Base-by-base conservation (phyloP, 2,329 filamentous ascomycete species). In the Fusarium veterinarium region DNA sequence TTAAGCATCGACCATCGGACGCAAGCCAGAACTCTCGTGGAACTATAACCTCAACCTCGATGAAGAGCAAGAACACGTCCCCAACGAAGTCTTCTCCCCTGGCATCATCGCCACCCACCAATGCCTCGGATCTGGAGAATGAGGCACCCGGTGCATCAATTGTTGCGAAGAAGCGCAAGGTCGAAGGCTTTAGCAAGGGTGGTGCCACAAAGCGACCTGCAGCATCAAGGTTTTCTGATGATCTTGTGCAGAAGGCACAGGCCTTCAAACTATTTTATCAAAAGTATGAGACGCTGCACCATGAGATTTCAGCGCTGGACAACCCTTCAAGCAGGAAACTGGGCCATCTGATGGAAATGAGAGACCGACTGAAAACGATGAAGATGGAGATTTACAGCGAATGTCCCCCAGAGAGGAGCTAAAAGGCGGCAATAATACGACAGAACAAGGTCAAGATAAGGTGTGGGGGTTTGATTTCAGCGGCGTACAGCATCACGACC, bases 31-130 rank as follows among this genome's bases (percentile, higher is more conserved):
- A 83, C 64, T 85, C 86, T 23, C 84, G 86, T 44, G 81, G 80
- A 35, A 77, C 71, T 4, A 69, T 67, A 19, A 75, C 67, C 13
- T 83, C 82, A 4, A 84, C 86, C 10, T 84, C 85, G 2, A 79
- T 82, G 51, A 87, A 84, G 78, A 83, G 81, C 77, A 88, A 88
- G 79, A 82, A 85, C 69, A 90, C 86, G 1, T 90, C 89, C 11
- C 89, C 89, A 1, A 84, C 84, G 56, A 91, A 91, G 78, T 91
- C 90, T 5, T 91, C 90, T 14, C 90, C 90, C 8, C 82, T 91
- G 23, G 89, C 89, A n/a, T 89, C 89, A 3, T 91, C 90, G 11
- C 89, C 90, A 17, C 90, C 90, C 0, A 91, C 90, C 12, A 91
- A 91, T 70, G 90, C 89, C 2, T 91, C 89, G 3, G 90, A 91